Evolutionary conservation across 192 early-diverging fungal genomes (phyloP), one percentile per base, ranked within the genome.

Genomic region (Gonapodya sp.): DNA sequence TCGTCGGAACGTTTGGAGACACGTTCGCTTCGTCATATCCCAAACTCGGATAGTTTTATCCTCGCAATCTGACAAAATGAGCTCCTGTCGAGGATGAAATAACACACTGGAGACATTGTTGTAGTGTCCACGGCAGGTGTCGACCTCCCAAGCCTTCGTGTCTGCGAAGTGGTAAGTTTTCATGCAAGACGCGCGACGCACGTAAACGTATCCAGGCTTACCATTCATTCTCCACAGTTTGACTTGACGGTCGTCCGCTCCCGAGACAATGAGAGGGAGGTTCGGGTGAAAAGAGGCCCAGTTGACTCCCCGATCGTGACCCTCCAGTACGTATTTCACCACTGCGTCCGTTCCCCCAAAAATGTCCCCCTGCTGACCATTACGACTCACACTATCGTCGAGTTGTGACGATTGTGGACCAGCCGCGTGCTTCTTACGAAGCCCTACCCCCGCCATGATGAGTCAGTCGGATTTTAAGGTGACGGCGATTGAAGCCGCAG

Each of bases 171-270:
- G 35, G 31, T 31, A 2, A 87, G 24, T 35, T 31, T 8, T 64
- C 8, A 24, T 8, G 8, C 34, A 34, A 16, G 8, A 14, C 75
- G 8, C 31, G 2, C 2, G 8, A 34, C 75, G 14, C 34, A 16
- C 18, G 2, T 32, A 86, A 34, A 73, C 18, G 31, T 35, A 33
- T 18, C n/a, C 18, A 34, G 31, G 31, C 73, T 32, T 88, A 95
- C 93, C 94, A 85, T 96, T 98, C 95, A 96, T 96, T 83, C 98
- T 89, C 98, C 98, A 99, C 32, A 99, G 89, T 86, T 99, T 99
- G 79, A 99, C 92, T 73, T 96, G 95, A 35, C 97, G 93, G 89
- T 99, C 98, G 83, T 99, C 98, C 78, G 95, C 95, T 78, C 95
- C 93, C 35, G 97, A 98, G 8, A 99, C 93, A 85, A 99, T 96